Evolutionary conservation across 2,329 filamentous ascomycete genomes (phyloP).

Genomic region (Phialemoniopsis sp.): DNA sequence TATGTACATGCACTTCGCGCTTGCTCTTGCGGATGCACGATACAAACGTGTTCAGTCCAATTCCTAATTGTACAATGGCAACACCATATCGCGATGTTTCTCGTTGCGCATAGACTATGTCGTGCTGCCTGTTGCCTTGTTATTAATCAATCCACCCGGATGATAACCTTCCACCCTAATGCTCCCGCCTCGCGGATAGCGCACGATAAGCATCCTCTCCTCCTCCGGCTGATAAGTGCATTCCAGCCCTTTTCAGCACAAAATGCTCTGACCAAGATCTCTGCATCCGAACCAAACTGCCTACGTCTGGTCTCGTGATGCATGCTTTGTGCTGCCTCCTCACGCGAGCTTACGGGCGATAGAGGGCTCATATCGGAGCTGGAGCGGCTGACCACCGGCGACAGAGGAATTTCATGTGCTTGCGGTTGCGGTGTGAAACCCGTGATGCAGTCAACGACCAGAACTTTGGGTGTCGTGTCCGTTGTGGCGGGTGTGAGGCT

Average conservation of each 20-base stretch:
- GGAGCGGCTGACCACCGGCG: conserved; percentile 37
- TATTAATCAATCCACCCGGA: conserved; percentile 51
- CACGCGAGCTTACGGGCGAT: conserved; percentile 7
- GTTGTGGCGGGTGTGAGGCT: conserved; percentile 22
- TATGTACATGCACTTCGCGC: no score
- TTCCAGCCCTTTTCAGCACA: conserved; percentile 74
- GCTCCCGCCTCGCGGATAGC: conserved; percentile 72
- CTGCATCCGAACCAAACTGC: conserved; percentile 60
- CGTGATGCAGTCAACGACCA: conserved; percentile 62
- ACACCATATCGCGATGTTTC: no score
- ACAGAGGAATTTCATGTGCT: conserved; percentile 41
- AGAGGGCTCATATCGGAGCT: conserved; percentile 7
- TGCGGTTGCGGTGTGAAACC: conserved; percentile 39
- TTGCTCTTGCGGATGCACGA: no score
- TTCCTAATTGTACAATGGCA: no score
- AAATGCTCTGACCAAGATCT: conserved; percentile 67
- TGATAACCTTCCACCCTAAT: conserved; percentile 64
- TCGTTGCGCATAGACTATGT: no score
- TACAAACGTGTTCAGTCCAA: no score
- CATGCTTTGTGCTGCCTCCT: conserved; percentile 45
- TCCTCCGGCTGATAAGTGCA: conserved; percentile 63
- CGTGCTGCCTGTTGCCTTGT: no score
- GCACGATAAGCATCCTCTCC: conserved; percentile 68
- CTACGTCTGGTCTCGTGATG: conserved; percentile 51
- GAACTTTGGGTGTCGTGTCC: conserved; percentile 34